Evolutionary conservation across 75 land plant genomes (phyloP).

Genomic region (Azolla pinnata): DNA sequence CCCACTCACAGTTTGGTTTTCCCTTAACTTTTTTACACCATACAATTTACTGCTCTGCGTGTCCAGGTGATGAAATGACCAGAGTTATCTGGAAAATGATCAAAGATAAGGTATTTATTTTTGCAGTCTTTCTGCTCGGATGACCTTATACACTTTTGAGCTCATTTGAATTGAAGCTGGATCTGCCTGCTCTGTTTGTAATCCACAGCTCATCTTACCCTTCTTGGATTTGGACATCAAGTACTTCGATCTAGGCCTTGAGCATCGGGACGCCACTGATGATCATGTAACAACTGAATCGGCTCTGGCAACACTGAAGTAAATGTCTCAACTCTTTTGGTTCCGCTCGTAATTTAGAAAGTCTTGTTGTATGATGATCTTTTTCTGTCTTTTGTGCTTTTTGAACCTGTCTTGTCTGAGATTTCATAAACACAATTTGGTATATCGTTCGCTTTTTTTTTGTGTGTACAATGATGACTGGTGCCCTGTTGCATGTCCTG

Average conservation of each 20-base stretch:
- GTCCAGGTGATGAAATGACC: slow-evolving; percentile 93
- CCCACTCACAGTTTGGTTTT: not conserved
- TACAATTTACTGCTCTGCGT: not conserved
- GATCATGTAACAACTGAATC: slow-evolving; percentile 75
- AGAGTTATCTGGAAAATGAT: slow-evolving; percentile 83
- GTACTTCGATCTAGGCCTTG: slow-evolving; percentile 67
- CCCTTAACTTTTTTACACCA: not conserved
- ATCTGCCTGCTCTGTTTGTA: not conserved
- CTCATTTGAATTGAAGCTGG: not conserved
- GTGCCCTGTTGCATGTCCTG: not conserved
- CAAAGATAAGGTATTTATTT: slow-evolving; percentile 74
- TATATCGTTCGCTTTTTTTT: not conserved
- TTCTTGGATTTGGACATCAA: slow-evolving; percentile 72
- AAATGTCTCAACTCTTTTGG: slow-evolving; percentile 3
- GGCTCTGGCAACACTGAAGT: slow-evolving; percentile 77
- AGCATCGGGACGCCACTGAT: slow-evolving; percentile 78
- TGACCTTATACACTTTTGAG: slow-evolving; percentile 1
- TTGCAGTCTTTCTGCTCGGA: not conserved
- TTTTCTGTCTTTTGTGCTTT: too few relatives aligned
- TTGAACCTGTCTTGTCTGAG: not conserved
- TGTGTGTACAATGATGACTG: not conserved
- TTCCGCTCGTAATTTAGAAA: too few relatives aligned
- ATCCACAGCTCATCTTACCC: slow-evolving; percentile 66
- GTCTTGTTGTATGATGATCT: too few relatives aligned
- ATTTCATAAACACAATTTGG: too few relatives aligned